phyloP scores from a whole-genome alignment of 1,284 basidiomycete species.

The Omphalotus olearius region DNA sequence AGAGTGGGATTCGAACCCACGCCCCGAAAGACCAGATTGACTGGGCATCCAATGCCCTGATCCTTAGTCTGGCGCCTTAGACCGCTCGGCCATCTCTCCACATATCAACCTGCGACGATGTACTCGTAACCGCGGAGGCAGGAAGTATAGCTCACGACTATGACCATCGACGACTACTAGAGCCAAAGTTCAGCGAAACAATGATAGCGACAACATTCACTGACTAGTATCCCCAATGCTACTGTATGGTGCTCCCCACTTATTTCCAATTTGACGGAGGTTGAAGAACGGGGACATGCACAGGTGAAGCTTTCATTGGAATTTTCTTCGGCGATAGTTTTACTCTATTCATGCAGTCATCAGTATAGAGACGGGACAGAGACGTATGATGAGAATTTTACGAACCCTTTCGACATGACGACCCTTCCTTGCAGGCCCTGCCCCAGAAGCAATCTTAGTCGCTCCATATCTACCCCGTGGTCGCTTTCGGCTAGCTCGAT shows the following conservation, averaged over 20 bases:
- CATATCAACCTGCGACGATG: too few relatives aligned
- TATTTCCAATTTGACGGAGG: slow-evolving; percentile 2
- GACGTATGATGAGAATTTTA: background rate
- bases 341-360: background rate
- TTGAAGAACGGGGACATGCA: slow-evolving; percentile 3
- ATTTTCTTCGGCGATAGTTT: background rate
- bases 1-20: slow-evolving; percentile 41
- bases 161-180: too few relatives aligned
- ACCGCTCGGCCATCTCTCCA: slow-evolving; percentile 76
- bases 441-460: background rate
- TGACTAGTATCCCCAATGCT: too few relatives aligned
- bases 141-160: too few relatives aligned
- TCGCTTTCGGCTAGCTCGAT: slow-evolving; percentile 1
- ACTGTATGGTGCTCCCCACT: too few relatives aligned
- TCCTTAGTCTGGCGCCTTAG: slow-evolving; percentile 84
- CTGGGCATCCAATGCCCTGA: too few relatives aligned
- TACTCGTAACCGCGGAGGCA: too few relatives aligned
- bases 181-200: too few relatives aligned
- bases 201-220: too few relatives aligned
- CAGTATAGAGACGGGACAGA: background rate
- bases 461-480: background rate
- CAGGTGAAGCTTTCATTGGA: background rate
- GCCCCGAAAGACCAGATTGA: slow-evolving; percentile 20
- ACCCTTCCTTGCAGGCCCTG: slow-evolving; percentile 4
- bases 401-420: background rate